These are phyloP conservation scores for Pseudoneurospora amorphoporcata DNA, from an alignment of 495 filamentous ascomycete species.

Conservation along the genomic window DNA sequence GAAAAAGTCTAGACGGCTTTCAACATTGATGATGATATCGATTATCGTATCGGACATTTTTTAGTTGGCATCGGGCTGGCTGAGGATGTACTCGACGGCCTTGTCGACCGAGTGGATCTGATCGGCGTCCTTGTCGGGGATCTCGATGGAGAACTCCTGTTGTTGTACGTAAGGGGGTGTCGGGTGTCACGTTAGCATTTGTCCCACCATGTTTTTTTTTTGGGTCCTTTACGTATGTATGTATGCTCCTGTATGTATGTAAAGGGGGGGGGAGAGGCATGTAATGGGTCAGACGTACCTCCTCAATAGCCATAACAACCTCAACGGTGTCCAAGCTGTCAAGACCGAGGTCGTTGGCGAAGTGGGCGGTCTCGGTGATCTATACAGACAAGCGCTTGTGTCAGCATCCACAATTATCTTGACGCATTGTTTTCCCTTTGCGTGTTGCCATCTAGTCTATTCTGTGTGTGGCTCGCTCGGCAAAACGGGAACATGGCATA, in stretches of 20 bases:
- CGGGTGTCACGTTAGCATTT: constrained; percentile 16
- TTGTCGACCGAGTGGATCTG: constrained; percentile 92
- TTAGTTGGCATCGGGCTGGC: constrained; percentile 73
- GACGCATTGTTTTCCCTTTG: too few species aligned
- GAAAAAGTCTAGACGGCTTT: too few species aligned
- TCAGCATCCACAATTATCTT: too few species aligned
- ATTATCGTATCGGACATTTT: background rate
- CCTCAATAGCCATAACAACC: constrained; percentile 99
- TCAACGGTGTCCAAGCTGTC: constrained; percentile 98
- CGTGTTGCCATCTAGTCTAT: too few species aligned
- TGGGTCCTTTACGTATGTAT: too few species aligned
- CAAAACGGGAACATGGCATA: too few species aligned
- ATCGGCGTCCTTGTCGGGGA: constrained; percentile 98
- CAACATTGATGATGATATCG: too few species aligned
- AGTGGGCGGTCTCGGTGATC: constrained; percentile 71
- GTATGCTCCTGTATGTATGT: too few species aligned
- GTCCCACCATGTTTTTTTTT: too few species aligned
- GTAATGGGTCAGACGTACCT: constrained; percentile 44
- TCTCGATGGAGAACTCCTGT: constrained; percentile 99
- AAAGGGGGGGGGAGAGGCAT: background rate
- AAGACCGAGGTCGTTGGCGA: constrained; percentile 88
- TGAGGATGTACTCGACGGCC: constrained; percentile 89
- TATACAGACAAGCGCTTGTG: too few species aligned
- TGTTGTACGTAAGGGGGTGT: too few species aligned
- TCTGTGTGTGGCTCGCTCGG: too few species aligned